phyloP scores from a whole-genome alignment of 164 flowering plant species.

The Piper longum region DNA sequence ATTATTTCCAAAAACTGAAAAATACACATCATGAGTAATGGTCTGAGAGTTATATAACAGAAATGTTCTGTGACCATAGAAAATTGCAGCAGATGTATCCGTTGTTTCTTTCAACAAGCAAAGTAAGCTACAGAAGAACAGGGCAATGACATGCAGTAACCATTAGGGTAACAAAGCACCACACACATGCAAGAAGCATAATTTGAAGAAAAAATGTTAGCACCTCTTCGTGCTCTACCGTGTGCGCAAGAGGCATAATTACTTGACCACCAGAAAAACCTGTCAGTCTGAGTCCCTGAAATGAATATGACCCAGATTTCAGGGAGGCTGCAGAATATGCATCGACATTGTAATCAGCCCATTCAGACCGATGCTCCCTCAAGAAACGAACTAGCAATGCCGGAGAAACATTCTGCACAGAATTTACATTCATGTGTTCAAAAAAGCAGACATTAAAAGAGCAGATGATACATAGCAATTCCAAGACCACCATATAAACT shows the following conservation, averaged over 20 bases:
- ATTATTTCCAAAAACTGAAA: slow-evolving; percentile 72
- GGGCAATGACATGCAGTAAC: too few relatives aligned
- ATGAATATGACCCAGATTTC: slow-evolving; percentile 50
- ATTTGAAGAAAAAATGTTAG: neutral
- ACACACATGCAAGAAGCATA: too few relatives aligned
- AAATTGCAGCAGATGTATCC: neutral
- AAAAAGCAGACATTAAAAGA: neutral
- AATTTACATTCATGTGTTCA: slow-evolving; percentile 1
- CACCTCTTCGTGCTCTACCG: slow-evolving; percentile 90
- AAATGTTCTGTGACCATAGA: neutral
- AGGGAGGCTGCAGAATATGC: slow-evolving; percentile 71
- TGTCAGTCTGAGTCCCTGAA: slow-evolving; percentile 58
- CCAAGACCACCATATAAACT: slow-evolving; percentile 9
- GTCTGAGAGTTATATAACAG: neutral
- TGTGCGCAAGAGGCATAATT: slow-evolving; percentile 84
- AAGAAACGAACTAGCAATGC: slow-evolving; percentile 73
- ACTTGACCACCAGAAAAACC: slow-evolving; percentile 73
- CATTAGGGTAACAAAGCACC: too few relatives aligned
- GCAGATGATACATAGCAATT: neutral
- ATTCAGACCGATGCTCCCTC: slow-evolving; percentile 92
- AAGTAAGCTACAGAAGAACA: too few relatives aligned
- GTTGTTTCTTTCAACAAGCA: too few relatives aligned
- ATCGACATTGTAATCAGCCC: slow-evolving; percentile 90
- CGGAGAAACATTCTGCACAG: slow-evolving; percentile 63
- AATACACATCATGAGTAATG: neutral